These are phyloP conservation scores for Gloeopeniophorella convolvens DNA, from an alignment of 768 basidiomycete species.

Conservation along the genomic window DNA sequence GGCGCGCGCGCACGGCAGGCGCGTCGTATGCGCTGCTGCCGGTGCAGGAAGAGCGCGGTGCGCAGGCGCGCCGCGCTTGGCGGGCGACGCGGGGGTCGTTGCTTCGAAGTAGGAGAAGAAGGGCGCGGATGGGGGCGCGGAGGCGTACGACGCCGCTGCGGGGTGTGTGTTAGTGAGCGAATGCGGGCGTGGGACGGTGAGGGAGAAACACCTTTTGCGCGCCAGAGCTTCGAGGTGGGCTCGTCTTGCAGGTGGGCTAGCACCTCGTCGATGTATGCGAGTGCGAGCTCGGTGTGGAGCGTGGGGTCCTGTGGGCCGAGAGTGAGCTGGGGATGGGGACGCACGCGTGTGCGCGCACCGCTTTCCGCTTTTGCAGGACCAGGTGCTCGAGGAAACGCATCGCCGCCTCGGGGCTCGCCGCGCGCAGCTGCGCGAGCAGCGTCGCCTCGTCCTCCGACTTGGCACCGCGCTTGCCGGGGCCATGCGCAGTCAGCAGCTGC, in stretches of 20 bases:
- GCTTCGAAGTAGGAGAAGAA: slow-evolving; percentile 74
- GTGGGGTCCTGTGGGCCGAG: slow-evolving; percentile 42
- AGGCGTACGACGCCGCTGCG: slow-evolving; percentile 26
- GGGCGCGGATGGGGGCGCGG: slow-evolving; percentile 29
- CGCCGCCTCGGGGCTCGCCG: slow-evolving; percentile 54
- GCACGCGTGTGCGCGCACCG: slow-evolving; percentile 33
- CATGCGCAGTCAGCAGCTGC: slow-evolving; percentile 56
- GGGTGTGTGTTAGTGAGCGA: background rate
- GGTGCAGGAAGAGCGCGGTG: slow-evolving; percentile 71
- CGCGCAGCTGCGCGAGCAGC: slow-evolving; percentile 49
- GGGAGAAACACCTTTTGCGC: slow-evolving; percentile 15
- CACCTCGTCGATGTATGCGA: slow-evolving; percentile 8
- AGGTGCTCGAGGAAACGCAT: slow-evolving; percentile 75
- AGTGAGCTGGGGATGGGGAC: background rate
- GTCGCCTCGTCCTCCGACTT: slow-evolving; percentile 55
- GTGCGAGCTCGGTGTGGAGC: slow-evolving; percentile 54
- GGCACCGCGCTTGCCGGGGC: slow-evolving; percentile 48
- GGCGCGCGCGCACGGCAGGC: slow-evolving; percentile 34
- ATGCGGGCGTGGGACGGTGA: no score
- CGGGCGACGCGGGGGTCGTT: slow-evolving; percentile 73
- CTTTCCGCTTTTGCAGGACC: slow-evolving; percentile 60
- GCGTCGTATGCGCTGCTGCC: slow-evolving; percentile 67
- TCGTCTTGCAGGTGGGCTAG: slow-evolving; percentile 24
- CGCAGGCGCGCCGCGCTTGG: slow-evolving; percentile 71
- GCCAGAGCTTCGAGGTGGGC: slow-evolving; percentile 16